phyloP scores from a whole-genome alignment of 1,284 basidiomycete genomes.

The Melampsora americana region DNA sequence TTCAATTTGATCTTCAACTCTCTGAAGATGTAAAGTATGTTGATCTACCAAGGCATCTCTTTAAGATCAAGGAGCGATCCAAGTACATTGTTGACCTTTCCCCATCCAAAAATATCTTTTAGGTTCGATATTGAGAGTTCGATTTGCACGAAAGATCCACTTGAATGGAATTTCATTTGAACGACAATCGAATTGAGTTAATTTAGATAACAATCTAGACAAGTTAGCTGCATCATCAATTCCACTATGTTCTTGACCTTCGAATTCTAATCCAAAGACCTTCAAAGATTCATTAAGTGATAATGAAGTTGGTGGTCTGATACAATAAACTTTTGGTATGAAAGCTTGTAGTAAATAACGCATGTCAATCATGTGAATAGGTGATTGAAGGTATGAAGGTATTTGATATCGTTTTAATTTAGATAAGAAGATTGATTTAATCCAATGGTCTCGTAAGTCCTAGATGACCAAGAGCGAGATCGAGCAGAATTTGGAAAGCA shows the following conservation, averaged over 20 bases:
- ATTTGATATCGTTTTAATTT: slow-evolving; percentile 55
- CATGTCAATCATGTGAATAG: slow-evolving; percentile 40
- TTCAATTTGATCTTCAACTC: no score
- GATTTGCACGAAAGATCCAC: slow-evolving; percentile 36
- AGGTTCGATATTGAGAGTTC: slow-evolving; percentile 6
- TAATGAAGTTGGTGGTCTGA: slow-evolving; percentile 12
- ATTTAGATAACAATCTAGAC: slow-evolving; percentile 14
- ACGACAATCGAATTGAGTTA: slow-evolving; percentile 6
- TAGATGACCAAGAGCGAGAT: slow-evolving; percentile 50
- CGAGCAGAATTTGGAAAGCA: background rate
- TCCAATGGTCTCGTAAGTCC: slow-evolving; percentile 50
- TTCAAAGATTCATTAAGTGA: slow-evolving; percentile 14
- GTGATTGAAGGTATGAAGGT: slow-evolving; percentile 52
- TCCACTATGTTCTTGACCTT: slow-evolving; percentile 36
- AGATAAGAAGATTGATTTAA: slow-evolving; percentile 34
- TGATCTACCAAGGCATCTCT: background rate
- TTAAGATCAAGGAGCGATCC: slow-evolving; percentile 19
- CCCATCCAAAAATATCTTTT: slow-evolving; percentile 40
- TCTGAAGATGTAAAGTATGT: no score
- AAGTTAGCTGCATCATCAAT: slow-evolving; percentile 40
- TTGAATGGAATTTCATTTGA: background rate
- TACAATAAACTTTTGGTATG: slow-evolving; percentile 20
- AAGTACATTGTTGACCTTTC: slow-evolving; percentile 34
- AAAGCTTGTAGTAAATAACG: slow-evolving; percentile 31
- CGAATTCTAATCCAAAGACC: slow-evolving; percentile 31